These are phyloP conservation scores for Pichia pseudocactophila DNA, from an alignment of 805 yeast genomes.

Conservation along the genomic window DNA sequence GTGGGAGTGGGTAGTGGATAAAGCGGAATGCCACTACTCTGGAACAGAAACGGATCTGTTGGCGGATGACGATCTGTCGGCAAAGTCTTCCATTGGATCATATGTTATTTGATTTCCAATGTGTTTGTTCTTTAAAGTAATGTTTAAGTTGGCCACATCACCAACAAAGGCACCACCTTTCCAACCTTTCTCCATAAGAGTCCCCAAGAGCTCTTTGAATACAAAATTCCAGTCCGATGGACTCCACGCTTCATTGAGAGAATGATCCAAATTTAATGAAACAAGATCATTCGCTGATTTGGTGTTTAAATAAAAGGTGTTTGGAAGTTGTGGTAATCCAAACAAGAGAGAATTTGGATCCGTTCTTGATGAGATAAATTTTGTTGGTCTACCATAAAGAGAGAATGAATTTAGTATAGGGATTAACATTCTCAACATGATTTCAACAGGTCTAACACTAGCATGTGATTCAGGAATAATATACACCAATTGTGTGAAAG, in stretches of 20 bases:
- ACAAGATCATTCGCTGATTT: conserved; percentile 26
- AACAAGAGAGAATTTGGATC: conserved; percentile 50
- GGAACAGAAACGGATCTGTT: conserved; percentile 3
- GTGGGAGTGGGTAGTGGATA: background rate
- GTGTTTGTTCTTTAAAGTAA: conserved; percentile 21
- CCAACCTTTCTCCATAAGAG: conserved; percentile 29
- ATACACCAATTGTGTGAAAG: conserved; percentile 24
- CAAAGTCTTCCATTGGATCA: conserved; percentile 28
- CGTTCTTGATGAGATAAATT: conserved; percentile 47
- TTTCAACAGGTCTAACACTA: conserved; percentile 64
- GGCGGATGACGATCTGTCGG: conserved; percentile 10
- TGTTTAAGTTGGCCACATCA: conserved; percentile 25
- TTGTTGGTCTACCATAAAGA: conserved; percentile 66
- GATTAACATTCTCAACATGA: conserved; percentile 58
- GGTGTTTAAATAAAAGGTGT: conserved; percentile 43
- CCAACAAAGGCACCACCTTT: conserved; percentile 28
- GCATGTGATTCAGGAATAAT: conserved; percentile 62
- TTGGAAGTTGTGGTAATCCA: conserved; percentile 70
- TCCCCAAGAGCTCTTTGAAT: conserved; percentile 29
- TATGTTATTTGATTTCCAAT: conserved; percentile 13
- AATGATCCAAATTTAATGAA: conserved; percentile 25
- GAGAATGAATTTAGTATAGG: conserved; percentile 65
- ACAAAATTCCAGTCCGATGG: conserved; percentile 29
- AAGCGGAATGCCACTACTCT: background rate
- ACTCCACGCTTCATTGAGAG: conserved; percentile 26